Evolutionary conservation across 768 basidiomycete genomes (phyloP).

Genomic region (Rhizopogon rudus): DNA sequence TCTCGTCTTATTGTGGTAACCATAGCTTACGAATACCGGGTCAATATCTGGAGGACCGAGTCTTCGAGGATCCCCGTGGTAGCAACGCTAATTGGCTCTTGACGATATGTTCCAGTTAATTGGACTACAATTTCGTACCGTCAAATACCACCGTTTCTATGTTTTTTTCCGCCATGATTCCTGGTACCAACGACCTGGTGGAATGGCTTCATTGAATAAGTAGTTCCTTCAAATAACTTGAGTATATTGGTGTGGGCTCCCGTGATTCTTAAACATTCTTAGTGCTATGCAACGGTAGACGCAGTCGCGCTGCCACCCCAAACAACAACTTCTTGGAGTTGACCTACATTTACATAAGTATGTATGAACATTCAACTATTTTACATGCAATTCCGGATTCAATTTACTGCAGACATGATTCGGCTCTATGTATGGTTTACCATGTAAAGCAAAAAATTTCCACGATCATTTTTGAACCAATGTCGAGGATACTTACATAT

Average conservation of each 20-base stretch:
- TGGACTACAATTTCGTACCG: background rate
- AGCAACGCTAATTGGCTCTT: background rate
- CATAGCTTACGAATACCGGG: constrained; percentile 27
- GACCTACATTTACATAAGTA: no score
- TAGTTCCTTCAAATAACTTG: background rate
- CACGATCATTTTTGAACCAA: no score
- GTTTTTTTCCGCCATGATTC: background rate
- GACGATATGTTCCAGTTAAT: background rate
- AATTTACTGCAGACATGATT: no score
- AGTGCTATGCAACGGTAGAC: background rate
- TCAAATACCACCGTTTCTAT: background rate
- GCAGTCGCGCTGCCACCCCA: no score
- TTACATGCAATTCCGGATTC: no score
- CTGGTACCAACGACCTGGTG: background rate
- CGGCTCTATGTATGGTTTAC: no score
- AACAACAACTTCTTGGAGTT: no score
- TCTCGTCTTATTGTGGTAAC: constrained; percentile 1
- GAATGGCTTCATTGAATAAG: no score
- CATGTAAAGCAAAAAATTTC: no score
- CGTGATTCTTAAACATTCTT: background rate
- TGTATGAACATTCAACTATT: no score
- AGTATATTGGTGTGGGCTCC: background rate
- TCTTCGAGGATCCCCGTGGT: constrained; percentile 31
- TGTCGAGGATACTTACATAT: no score
- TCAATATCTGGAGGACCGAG: constrained; percentile 17